Conservation (phyloP, 164 flowering plant genomes). For the Protea cynaroides region DNA sequence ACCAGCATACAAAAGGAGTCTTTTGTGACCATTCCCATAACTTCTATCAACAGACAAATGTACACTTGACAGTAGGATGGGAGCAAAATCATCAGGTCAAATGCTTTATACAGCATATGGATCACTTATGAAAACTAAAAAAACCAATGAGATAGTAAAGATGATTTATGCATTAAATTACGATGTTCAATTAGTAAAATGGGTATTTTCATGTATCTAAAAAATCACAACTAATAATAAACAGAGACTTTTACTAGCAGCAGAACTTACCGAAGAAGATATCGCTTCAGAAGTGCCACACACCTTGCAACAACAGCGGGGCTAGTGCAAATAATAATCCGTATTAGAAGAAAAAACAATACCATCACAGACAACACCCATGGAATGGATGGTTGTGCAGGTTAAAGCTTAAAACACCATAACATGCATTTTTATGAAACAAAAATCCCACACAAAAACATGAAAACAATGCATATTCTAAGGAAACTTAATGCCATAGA, state of each 20-base stretch:
- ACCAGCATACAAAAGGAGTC: neutral
- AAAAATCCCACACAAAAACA: neutral
- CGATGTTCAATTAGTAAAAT: neutral
- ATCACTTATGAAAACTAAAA: neutral
- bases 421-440: neutral
- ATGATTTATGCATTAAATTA: neutral
- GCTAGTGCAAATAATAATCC: slow-evolving; percentile 35
- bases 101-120: neutral
- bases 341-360: slow-evolving; percentile 3
- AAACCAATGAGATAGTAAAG: too few species aligned
- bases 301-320: slow-evolving; percentile 94
- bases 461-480: neutral
- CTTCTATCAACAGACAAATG: neutral
- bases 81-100: neutral
- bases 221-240: neutral
- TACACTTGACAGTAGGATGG: neutral
- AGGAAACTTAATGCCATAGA: too few species aligned
- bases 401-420: neutral
- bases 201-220: neutral
- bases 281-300: slow-evolving; percentile 79
- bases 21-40: neutral
- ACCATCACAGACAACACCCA: neutral
- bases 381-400: neutral
- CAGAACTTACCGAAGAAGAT: slow-evolving; percentile 71
- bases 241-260: neutral